Evolutionary conservation across 768 basidiomycete genomes (phyloP).

Genomic region (Ephemerocybe angulata): DNA sequence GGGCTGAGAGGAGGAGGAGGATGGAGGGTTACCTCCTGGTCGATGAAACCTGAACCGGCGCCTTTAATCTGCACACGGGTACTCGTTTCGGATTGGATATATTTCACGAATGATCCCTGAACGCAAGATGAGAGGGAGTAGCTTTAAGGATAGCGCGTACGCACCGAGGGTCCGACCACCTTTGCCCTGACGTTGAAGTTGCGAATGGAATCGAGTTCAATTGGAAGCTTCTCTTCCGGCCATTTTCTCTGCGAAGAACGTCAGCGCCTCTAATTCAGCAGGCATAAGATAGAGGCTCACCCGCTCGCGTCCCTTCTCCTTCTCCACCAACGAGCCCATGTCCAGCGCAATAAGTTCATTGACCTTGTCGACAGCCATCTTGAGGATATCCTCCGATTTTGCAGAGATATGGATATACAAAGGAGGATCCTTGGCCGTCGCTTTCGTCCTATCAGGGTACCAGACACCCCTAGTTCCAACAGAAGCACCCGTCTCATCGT

Average conservation of each 20-base stretch:
- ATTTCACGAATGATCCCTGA: conserved; percentile 96
- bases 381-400: conserved; percentile 57
- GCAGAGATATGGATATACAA: conserved; percentile 93
- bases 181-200: conserved; percentile 99
- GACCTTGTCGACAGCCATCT: conserved; percentile 65
- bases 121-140: neutral
- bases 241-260: conserved; percentile 70
- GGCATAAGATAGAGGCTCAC: conserved; percentile 34
- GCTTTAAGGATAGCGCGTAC: conserved; percentile 21
- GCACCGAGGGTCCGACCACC: conserved; percentile 89
- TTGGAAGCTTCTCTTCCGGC: conserved; percentile 94
- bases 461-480: conserved; percentile 92
- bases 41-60: conserved; percentile 89
- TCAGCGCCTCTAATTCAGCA: neutral
- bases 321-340: conserved; percentile 78
- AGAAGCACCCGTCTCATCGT: conserved; percentile 88
- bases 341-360: conserved; percentile 72
- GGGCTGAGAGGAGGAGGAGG: neutral
- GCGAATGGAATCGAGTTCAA: conserved; percentile 84
- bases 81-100: conserved; percentile 94
- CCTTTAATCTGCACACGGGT: conserved; percentile 98
- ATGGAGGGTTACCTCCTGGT: conserved; percentile 32
- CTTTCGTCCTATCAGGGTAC: conserved; percentile 91
- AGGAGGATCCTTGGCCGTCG: conserved; percentile 89
- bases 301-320: conserved; percentile 64